These are phyloP conservation scores for Globisporangium echinulatum DNA, from an alignment of 352 stramenopile genomes.

Conservation along the genomic window DNA sequence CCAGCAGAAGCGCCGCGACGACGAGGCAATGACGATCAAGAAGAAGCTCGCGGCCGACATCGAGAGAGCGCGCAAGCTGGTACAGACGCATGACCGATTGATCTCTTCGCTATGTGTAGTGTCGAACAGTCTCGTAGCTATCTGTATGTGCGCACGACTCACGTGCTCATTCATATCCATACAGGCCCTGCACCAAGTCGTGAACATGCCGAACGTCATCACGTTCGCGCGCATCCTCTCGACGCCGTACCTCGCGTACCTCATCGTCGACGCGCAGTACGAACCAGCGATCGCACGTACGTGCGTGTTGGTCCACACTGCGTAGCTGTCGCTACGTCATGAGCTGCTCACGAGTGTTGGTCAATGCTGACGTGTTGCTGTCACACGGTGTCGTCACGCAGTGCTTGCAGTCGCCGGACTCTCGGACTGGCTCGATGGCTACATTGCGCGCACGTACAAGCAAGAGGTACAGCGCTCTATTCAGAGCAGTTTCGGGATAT, in stretches of 20 bases:
- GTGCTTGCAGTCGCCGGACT: slow-evolving; percentile 65
- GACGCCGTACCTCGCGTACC: slow-evolving; percentile 69
- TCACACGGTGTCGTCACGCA: slow-evolving; percentile 10
- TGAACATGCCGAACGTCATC: slow-evolving; percentile 78
- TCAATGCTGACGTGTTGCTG: not conserved
- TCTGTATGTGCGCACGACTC: not conserved
- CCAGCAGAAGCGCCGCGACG: slow-evolving; percentile 14
- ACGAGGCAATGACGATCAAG: slow-evolving; percentile 29
- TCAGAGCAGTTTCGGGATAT: no score
- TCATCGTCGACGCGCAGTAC: slow-evolving; percentile 68
- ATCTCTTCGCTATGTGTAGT: not conserved
- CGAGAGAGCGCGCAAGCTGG: slow-evolving; percentile 35
- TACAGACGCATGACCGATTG: slow-evolving; percentile 8
- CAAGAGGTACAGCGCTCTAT: slow-evolving; percentile 33
- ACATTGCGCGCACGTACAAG: slow-evolving; percentile 68
- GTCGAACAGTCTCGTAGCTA: not conserved
- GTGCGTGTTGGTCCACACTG: slow-evolving; percentile 1
- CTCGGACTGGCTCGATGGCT: slow-evolving; percentile 80
- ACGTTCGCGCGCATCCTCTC: slow-evolving; percentile 69
- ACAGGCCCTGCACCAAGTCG: slow-evolving; percentile 58
- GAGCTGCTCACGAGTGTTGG: no score
- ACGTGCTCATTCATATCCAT: not conserved
- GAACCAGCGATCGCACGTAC: slow-evolving; percentile 59
- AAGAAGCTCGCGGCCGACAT: slow-evolving; percentile 47
- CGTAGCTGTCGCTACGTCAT: no score